A percentile compares a stretch with the other conserved stretches of the same genome.
Conservation (phyloP, 2,329 filamentous ascomycete species). For the Ascochyta lentis region DNA sequence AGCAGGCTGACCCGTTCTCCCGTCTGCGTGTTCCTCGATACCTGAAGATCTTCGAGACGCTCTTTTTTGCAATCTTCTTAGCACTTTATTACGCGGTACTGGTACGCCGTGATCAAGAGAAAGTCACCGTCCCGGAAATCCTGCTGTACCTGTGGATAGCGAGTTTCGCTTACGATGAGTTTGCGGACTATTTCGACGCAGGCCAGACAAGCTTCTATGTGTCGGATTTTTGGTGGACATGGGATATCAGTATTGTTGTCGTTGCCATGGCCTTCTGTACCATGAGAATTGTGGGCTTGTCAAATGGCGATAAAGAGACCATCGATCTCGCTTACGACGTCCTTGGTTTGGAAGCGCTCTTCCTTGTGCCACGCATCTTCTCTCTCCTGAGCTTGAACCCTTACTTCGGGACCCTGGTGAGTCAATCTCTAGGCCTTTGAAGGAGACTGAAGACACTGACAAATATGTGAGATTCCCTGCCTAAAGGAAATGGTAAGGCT, state of each 20-base stretch:
- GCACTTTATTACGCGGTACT: slow-evolving; percentile 86
- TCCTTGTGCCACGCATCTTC: slow-evolving; percentile 86
- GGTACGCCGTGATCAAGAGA: slow-evolving; percentile 70
- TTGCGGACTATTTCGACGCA: slow-evolving; percentile 75
- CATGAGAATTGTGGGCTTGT: slow-evolving; percentile 70
- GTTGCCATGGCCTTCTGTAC: slow-evolving; percentile 75
- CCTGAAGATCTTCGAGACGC: slow-evolving; percentile 81
- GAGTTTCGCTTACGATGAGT: slow-evolving; percentile 86
- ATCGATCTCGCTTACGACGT: slow-evolving; percentile 86
- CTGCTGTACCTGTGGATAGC: slow-evolving; percentile 85
- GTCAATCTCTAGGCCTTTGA: slow-evolving; percentile 16
- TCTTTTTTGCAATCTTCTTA: slow-evolving; percentile 80
- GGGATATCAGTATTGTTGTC: slow-evolving; percentile 66
- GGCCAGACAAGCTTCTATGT: slow-evolving; percentile 73
- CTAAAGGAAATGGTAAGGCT: slow-evolving; percentile 80
- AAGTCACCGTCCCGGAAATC: slow-evolving; percentile 72
- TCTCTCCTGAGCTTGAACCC: slow-evolving; percentile 85
- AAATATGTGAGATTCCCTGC: slow-evolving; percentile 72
- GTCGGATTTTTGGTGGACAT: slow-evolving; percentile 46
- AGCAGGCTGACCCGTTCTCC: slow-evolving; percentile 58
- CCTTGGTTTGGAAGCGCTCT: slow-evolving; percentile 85
- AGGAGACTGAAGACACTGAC: neutral
- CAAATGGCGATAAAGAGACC: slow-evolving; percentile 64
- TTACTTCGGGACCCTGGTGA: slow-evolving; percentile 81
- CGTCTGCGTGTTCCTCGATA: slow-evolving; percentile 81